Percentiles rank a stretch among this genome's conserved stretches.
phyloP scores from a whole-genome alignment of 495 filamentous ascomycete species.

The Podospora sp. region DNA sequence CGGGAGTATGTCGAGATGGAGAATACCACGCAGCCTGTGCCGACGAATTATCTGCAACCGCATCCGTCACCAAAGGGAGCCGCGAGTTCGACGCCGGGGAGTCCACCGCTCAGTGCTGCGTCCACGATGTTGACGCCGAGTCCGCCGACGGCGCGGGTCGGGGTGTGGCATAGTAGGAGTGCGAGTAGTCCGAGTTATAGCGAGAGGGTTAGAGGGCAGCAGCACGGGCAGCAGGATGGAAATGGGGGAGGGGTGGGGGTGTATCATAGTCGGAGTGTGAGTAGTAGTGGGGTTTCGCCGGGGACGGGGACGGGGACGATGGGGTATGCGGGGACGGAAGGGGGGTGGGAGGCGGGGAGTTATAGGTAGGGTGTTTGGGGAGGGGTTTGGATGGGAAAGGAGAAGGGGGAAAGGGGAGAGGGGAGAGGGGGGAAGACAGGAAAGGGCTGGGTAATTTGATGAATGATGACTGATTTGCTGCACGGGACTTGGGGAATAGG shows the following conservation, averaged over 20 bases:
- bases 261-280: constrained; percentile 11
- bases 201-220: not conserved
- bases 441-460: not conserved
- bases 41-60: not conserved
- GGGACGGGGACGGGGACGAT: not conserved
- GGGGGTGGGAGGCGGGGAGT: constrained; percentile 11
- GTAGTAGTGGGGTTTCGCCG: constrained; percentile 11
- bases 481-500: not conserved
- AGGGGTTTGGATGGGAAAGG: too few relatives aligned
- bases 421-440: not conserved
- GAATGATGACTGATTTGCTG: not conserved
- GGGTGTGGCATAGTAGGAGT: constrained; percentile 5
- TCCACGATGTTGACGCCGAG: not conserved
- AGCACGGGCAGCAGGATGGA: not conserved
- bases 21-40: not conserved
- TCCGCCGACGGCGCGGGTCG: not conserved
- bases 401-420: not conserved
- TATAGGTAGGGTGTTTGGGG: not conserved
- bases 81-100: not conserved
- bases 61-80: not conserved
- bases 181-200: constrained; percentile 13
- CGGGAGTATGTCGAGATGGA: not conserved
- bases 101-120: not conserved
- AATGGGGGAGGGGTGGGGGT: too few relatives aligned
- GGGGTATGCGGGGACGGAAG: not conserved